Evolutionary conservation across 257 asterid genomes (phyloP).

Genomic region (Echites panduratus): DNA sequence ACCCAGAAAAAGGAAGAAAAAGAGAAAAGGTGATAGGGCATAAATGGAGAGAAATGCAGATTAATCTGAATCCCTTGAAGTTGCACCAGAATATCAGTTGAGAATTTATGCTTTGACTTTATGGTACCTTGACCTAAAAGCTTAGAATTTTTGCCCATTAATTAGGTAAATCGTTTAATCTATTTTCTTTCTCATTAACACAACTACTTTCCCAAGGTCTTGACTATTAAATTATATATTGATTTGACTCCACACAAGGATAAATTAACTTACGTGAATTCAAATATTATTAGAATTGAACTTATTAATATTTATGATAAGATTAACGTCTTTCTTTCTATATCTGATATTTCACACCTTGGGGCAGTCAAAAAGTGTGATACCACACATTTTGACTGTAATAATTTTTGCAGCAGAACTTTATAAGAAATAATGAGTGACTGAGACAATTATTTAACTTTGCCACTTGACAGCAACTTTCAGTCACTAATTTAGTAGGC

Average conservation of each 20-base stretch:
- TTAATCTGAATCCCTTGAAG: slow-evolving; percentile 7
- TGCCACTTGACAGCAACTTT: background rate
- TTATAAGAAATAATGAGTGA: background rate
- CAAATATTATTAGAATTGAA: no score
- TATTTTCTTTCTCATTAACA: no score
- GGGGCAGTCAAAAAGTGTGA: no score
- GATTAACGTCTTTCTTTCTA: no score
- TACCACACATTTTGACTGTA: background rate
- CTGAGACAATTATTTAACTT: background rate
- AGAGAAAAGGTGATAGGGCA: background rate
- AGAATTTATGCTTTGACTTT: slow-evolving; percentile 12
- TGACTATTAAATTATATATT: no score
- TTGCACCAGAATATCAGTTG: background rate
- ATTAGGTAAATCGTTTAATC: no score
- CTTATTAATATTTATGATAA: no score
- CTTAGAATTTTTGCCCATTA: background rate
- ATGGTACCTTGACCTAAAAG: background rate
- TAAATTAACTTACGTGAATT: no score
- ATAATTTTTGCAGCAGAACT: background rate
- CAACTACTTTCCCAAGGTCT: no score
- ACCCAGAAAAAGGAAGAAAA: background rate
- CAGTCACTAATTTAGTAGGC: background rate
- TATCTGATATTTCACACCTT: no score
- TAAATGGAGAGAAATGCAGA: background rate
- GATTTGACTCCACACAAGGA: no score